Conservation (phyloP, 192 early-diverging fungal species). For the Irineochytrium annulatum region DNA sequence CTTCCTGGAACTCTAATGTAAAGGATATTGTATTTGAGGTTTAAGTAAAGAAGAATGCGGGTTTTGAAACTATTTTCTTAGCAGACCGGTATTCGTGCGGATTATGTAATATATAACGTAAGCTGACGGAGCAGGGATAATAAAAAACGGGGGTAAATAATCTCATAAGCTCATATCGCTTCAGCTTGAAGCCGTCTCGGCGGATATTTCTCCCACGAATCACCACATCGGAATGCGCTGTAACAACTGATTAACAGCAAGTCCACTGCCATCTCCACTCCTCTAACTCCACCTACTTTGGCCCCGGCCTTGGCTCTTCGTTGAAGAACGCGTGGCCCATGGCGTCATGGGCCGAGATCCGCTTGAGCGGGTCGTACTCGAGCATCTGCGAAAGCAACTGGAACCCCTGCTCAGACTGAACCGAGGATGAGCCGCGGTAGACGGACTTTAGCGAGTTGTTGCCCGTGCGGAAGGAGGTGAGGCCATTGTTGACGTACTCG, state of each 20-base stretch:
- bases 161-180: not conserved
- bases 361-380: slow-evolving; percentile 76
- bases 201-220: not conserved
- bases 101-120: no score
- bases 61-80: no score
- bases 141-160: no score
- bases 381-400: slow-evolving; percentile 73
- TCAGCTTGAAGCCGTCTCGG: not conserved
- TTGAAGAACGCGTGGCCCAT: slow-evolving; percentile 83
- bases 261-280: not conserved
- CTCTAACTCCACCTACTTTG: no score
- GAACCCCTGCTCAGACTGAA: slow-evolving; percentile 61
- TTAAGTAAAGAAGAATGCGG: no score
- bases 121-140: no score
- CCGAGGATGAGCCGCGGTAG: slow-evolving; percentile 1
- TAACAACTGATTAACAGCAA: not conserved
- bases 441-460: slow-evolving; percentile 21
- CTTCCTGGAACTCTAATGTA: no score
- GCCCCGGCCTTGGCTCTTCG: slow-evolving; percentile 36
- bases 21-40: no score
- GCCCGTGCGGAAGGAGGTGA: slow-evolving; percentile 5
- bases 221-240: not conserved
- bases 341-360: slow-evolving; percentile 85
- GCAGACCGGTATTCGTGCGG: no score
- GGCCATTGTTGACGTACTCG: slow-evolving; percentile 35